These are phyloP conservation scores for Russula vinacea DNA, from an alignment of 768 basidiomycete species.

Conservation along the genomic window DNA sequence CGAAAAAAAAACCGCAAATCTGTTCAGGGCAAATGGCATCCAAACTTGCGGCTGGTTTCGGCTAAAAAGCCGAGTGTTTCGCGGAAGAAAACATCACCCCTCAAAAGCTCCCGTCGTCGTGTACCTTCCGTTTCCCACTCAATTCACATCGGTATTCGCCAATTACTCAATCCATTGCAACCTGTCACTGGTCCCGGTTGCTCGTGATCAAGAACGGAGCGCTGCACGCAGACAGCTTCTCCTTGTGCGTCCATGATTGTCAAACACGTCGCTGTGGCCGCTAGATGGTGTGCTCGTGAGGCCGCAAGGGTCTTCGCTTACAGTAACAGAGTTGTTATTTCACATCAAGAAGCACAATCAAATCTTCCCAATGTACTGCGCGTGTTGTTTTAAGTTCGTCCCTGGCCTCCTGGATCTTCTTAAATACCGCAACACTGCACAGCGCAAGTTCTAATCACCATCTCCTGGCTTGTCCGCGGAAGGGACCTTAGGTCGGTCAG, in stretches of 20 bases:
- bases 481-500: too few species aligned
- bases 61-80: background rate
- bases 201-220: background rate
- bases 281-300: background rate
- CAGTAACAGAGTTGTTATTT: background rate
- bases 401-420: background rate
- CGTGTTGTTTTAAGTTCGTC: background rate
- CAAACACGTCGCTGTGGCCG: background rate
- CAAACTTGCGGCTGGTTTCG: background rate
- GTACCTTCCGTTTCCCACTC: background rate
- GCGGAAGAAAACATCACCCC: background rate
- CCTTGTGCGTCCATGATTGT: background rate
- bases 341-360: background rate
- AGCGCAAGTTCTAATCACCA: background rate
- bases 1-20: too few species aligned
- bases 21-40: too few species aligned
- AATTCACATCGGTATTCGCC: slow-evolving; percentile 3
- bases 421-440: too few species aligned
- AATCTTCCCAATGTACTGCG: background rate
- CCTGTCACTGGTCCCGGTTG: background rate
- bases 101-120: background rate
- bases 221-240: background rate
- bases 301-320: background rate
- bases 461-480: background rate
- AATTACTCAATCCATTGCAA: background rate